Evolutionary conservation across 306 rosid species (phyloP).

Genomic region (Hylodesmum podocarpum): DNA sequence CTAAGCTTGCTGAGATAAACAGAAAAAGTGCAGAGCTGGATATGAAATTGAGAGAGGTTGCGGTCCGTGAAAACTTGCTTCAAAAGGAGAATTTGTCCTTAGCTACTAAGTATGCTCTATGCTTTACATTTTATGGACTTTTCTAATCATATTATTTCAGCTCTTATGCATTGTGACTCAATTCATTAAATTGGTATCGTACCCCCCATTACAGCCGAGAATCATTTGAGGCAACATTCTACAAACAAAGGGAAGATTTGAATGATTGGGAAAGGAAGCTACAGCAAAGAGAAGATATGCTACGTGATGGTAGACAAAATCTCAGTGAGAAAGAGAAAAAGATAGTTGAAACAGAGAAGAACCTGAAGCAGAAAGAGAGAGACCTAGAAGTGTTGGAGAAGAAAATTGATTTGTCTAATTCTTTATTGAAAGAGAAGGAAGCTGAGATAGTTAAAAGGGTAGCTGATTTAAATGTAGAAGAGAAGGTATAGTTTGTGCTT

Average conservation of each 20-base stretch:
- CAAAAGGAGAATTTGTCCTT: constrained; percentile 67
- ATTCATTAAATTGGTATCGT: constrained; percentile 1
- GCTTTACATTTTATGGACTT: background rate
- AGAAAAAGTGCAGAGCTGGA: constrained; percentile 71
- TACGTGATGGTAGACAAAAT: constrained; percentile 46
- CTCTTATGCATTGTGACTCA: constrained; percentile 11
- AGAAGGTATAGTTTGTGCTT: constrained; percentile 53
- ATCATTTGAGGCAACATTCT: constrained; percentile 59
- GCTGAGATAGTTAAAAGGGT: constrained; percentile 50
- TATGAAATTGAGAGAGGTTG: constrained; percentile 73
- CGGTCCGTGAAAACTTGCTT: constrained; percentile 67
- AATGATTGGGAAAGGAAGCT: constrained; percentile 76
- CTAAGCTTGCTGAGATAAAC: constrained; percentile 72
- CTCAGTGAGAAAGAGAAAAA: constrained; percentile 62
- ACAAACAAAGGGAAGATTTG: constrained; percentile 73
- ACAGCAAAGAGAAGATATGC: constrained; percentile 67
- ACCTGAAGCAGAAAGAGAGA: constrained; percentile 58
- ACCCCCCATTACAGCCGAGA: constrained; percentile 65
- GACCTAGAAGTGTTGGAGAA: constrained; percentile 53
- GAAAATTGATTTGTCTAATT: constrained; percentile 44
- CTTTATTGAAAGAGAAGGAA: constrained; percentile 60
- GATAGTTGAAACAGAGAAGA: constrained; percentile 52
- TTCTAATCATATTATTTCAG: background rate
- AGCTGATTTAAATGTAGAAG: constrained; percentile 55
- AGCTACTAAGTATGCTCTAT: constrained; percentile 60